phyloP scores from a whole-genome alignment of 306 rosid species.

The Rosa chinensis region DNA sequence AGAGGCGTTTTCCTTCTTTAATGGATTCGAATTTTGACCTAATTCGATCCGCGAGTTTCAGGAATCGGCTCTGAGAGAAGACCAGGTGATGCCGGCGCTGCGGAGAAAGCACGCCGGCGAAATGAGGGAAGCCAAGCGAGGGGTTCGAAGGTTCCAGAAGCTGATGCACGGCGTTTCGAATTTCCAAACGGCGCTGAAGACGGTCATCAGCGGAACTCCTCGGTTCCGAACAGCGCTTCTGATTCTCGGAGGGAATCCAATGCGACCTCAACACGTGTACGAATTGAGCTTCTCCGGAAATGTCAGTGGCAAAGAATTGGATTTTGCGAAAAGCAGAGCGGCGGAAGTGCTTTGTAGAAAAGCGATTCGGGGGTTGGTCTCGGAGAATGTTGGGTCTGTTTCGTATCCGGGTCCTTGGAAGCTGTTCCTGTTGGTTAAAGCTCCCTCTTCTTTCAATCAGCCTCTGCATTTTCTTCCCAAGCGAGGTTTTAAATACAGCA shows the following conservation, averaged over 20 bases:
- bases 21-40: not conserved
- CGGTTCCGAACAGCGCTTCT: constrained; percentile 44
- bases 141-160: constrained; percentile 71
- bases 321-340: constrained; percentile 62
- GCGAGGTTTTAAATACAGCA: constrained; percentile 70
- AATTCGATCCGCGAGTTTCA: constrained; percentile 25
- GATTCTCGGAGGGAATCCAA: constrained; percentile 77
- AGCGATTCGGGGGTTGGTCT: constrained; percentile 75
- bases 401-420: constrained; percentile 69
- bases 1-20: not conserved
- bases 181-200: constrained; percentile 61
- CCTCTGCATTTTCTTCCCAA: constrained; percentile 91
- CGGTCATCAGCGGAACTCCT: constrained; percentile 46
- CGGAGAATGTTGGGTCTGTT: constrained; percentile 74
- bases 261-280: constrained; percentile 69
- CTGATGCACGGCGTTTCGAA: constrained; percentile 55
- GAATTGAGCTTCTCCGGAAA: constrained; percentile 51
- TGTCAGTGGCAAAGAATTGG: constrained; percentile 27
- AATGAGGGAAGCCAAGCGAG: constrained; percentile 74
- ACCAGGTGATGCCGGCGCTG: constrained; percentile 51
- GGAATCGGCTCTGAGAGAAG: constrained; percentile 47
- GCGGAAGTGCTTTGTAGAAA: constrained; percentile 76
- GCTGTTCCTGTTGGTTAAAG: constrained; percentile 80
- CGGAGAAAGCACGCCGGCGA: constrained; percentile 59
- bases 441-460: constrained; percentile 69